Conservation (phyloP, 352 stramenopile species). For the Phytopythium mirpurense region DNA sequence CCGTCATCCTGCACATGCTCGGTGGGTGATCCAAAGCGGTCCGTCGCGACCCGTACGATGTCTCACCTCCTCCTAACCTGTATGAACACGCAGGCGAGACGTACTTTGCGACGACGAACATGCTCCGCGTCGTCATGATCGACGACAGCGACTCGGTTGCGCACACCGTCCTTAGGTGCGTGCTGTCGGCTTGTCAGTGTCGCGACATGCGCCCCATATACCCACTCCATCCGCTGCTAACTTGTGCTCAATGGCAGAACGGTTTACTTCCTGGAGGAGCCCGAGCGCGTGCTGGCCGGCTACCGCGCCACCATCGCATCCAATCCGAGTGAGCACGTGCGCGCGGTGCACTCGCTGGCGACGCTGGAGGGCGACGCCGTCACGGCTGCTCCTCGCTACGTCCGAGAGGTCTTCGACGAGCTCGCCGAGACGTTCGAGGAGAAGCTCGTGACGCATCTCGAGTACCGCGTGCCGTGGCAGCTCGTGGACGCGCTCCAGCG, state of each 20-base stretch:
- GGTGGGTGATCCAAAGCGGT: constrained; percentile 17
- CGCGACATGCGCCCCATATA: no score
- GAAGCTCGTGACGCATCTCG: constrained; percentile 70
- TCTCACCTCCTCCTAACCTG: background rate
- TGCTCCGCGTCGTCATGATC: constrained; percentile 60
- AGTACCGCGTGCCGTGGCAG: constrained; percentile 79
- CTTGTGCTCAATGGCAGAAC: no score
- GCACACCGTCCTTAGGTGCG: constrained; percentile 57
- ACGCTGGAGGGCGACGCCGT: constrained; percentile 46
- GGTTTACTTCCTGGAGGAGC: constrained; percentile 58
- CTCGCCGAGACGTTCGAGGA: constrained; percentile 77
- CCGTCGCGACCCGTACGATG: no score
- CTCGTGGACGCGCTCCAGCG: constrained; percentile 59
- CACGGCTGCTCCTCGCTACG: constrained; percentile 56
- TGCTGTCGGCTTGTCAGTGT: background rate
- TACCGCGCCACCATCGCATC: constrained; percentile 40
- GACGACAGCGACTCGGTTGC: constrained; percentile 72
- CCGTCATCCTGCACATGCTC: constrained; percentile 65
- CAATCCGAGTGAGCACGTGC: constrained; percentile 34
- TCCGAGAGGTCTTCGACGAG: constrained; percentile 75
- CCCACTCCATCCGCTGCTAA: no score
- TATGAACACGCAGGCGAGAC: constrained; percentile 33
- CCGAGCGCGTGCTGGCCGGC: constrained; percentile 37
- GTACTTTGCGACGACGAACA: constrained; percentile 59
- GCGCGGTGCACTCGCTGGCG: constrained; percentile 57